Base-by-base conservation (phyloP, 208 protist species). In the Acanthamoeba polyphaga region DNA sequence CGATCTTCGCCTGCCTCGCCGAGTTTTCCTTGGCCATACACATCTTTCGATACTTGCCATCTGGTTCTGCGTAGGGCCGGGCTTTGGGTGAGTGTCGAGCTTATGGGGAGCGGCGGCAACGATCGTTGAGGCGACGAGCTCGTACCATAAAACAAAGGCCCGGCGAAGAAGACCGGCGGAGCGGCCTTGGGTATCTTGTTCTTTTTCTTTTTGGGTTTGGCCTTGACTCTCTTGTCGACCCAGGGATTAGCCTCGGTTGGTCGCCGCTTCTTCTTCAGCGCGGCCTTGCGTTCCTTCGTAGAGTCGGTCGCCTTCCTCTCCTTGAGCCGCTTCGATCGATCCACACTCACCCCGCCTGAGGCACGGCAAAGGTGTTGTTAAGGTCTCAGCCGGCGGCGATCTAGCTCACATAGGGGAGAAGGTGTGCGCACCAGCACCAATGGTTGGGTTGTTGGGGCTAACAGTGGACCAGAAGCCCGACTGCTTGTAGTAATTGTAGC, bases 1-100 rank as follows among this genome's bases (percentile, higher is more conserved):
- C 32, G 22, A 96, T 82, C 12, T 64, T 62, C 1, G 95, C 93
- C 58, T 96, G 92, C 38, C 93, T 66, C 38, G 92, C 95, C 7
- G 95, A 96, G 38, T 96, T 96, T 64, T 95, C 51, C 32, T 32
- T 46, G 29, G 95, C 95, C 7, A 96, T 51, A 80, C 95, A 96
- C 24, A 96, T 15, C 49, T 34, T 94, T 87, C 89, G 60, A 32
- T 96, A 96, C 78, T 84, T 76, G 68, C 89, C 76, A 89, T 68
- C 53, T 27, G 95, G 53, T 32, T 95, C 43, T 70, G 51, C 58
- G 66, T 32, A 55, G 82, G 68, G 9, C 10, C n/a, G 12, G 58
- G 58, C 22, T 8, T 62, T 62, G 58, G 58, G 22, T 62, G 58
- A 24, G 58, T 8, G 1, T 53, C 49, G 49, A 38, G n/a, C 10